Evolutionary conservation across 164 flowering plant species (phyloP).

Genomic region (Vitis labrusca): DNA sequence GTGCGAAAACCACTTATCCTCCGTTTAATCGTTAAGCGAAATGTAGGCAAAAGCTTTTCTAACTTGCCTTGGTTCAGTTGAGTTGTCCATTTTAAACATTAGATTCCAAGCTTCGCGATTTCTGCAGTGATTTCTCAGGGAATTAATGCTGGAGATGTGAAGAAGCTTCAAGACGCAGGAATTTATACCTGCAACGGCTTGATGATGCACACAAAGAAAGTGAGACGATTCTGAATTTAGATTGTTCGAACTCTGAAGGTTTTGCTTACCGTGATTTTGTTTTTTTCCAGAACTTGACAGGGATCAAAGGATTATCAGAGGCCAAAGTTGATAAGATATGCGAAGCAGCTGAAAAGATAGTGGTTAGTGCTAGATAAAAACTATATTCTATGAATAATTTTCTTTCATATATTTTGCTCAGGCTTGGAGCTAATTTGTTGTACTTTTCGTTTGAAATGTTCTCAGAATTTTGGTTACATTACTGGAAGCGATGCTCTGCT

Average conservation of each 20-base stretch:
- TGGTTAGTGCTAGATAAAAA: constrained; percentile 45
- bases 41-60: too few relatives aligned
- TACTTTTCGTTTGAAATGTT: not conserved
- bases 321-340: constrained; percentile 98
- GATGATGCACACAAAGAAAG: constrained; percentile 99
- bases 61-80: too few relatives aligned
- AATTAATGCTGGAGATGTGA: constrained; percentile 96
- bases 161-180: constrained; percentile 99
- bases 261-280: not conserved
- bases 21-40: too few relatives aligned
- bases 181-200: constrained; percentile 96
- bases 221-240: constrained; percentile 11
- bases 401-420: not conserved
- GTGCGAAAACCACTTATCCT: too few relatives aligned
- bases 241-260: not conserved
- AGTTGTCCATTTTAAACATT: too few relatives aligned
- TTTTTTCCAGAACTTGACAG: constrained; percentile 64
- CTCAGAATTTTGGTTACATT: constrained; percentile 89
- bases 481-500: constrained; percentile 97
- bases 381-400: not conserved
- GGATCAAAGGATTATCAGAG: constrained; percentile 95
- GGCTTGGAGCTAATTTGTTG: not conserved
- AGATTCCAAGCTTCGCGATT: not conserved
- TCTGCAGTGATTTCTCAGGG: constrained; percentile 83
- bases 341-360: constrained; percentile 97